Base-by-base conservation (phyloP, 192 early-diverging fungal genomes). In the Backusella psychrophila region DNA sequence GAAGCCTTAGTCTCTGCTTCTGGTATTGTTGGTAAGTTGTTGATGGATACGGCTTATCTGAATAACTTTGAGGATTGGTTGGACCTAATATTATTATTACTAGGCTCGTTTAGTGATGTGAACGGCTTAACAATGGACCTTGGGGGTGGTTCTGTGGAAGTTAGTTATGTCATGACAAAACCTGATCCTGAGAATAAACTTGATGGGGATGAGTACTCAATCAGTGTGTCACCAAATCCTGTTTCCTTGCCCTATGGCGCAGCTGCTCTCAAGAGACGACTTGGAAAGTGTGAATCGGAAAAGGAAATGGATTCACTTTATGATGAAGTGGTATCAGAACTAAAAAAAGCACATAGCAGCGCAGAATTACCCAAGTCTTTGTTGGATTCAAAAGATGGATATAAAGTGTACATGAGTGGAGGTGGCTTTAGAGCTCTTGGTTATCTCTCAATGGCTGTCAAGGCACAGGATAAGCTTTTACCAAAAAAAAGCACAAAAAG, bases 391-490 rank as follows among this genome's bases (percentile, higher is more conserved):
- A 63, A 63, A 29, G 77, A 72, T 33, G 86, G 86, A 1, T 84
- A 82, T 67, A 69, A 76, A 1, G 72, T 87, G 56, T 89, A 87
- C 39, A 77, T 89, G 59, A 82, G 76, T 71, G 88, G 88, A 36
- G 88, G 88, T 42, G 86, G 88, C 6, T 86, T 89, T 69, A 76
- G 85, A 34, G 85, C 83, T 12, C 78, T 89, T 6, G 88, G 88
- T 0, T 89, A 89, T 59, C 63, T 89, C 36, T 71, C 82, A 33
- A 89, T 89, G 88, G 81, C 82, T 6, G 46, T 29, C 41, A 71
- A 86, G 74, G 77, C 67, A 74, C 68, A 80, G 76, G 36, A 74
- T 70, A 67, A 52, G 23, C 75, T 34, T 42, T 76, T 52, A 69
- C 72, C 52, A 9, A 46, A 11, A 71, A 80, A 33, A 59, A 78